Base-by-base conservation (phyloP, 1,139 yeast genomes). In the Pneumocystis canis region DNA sequence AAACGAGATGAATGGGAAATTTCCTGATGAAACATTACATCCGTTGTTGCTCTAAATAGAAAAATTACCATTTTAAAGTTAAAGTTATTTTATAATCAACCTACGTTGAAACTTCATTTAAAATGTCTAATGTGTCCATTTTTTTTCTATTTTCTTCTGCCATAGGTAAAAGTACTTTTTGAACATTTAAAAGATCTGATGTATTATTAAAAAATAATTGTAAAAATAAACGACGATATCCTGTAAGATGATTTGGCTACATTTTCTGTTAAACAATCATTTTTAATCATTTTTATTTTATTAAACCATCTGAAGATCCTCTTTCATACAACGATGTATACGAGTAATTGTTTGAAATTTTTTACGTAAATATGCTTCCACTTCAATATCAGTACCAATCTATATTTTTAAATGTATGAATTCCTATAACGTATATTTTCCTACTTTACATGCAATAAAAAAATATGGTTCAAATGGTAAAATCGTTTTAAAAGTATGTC, bases 401-500 rank as follows among this genome's bases (percentile, higher is more conserved):
- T 69, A 40, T 25, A 6, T 9, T n/a, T 37, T 18, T 18, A 20
- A 11, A 33, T 5, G 11, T 14, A 7, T 32, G 2, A 35, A 28
- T 6, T 4, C n/a, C 40, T n/a, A 32, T 57, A 28, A 33, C 35
- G 28, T n/a, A 7, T 16, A 31, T 6, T n/a, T 9, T 61, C 71
- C 41, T 2, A 82, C 81, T 40, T 81, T 77, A 66, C 89, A 83
- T 7, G 83, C 79, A n/a, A 94, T 75, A 63, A 85, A 81, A 71
- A 94, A 87, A 72, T 94, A 94, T 0, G 99, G 98, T 70, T 89
- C 92, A 71, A 82, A 88, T 66, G 82, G 85, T 25, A 87, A 74
- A 0, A 96, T 86, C 2, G 90, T 84, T 72, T 90, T 92, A 77
- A 94, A 94, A 53, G 88, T 83, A 2, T 97, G 98, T 58, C 99